phyloP scores from a whole-genome alignment of 2,329 filamentous ascomycete species.

The Torrubiella hemipterigena region DNA sequence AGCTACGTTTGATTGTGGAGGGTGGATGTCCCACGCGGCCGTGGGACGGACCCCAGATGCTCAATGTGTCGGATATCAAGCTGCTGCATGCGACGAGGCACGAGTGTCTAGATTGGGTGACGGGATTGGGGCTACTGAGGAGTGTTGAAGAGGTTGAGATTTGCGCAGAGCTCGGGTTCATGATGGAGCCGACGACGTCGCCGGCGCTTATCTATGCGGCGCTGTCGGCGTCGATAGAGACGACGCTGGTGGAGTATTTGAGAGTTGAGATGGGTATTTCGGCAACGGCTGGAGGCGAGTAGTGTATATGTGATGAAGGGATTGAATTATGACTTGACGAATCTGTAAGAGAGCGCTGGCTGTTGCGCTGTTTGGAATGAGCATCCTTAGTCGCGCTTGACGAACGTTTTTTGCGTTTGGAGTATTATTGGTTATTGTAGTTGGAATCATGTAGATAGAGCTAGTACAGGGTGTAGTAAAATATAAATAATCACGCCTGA shows the following conservation, averaged over 20 bases:
- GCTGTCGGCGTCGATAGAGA: constrained; percentile 48
- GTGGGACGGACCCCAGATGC: constrained; percentile 36
- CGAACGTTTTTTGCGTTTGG: too few relatives aligned
- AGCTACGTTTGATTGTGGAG: constrained; percentile 39
- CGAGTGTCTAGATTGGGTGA: constrained; percentile 45
- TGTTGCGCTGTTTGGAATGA: too few relatives aligned
- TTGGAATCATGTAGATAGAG: too few relatives aligned
- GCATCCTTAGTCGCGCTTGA: too few relatives aligned
- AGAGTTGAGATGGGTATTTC: constrained; percentile 4
- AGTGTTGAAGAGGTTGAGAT: constrained; percentile 39
- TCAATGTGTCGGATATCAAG: constrained; percentile 33
- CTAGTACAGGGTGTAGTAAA: too few relatives aligned
- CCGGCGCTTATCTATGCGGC: constrained; percentile 46
- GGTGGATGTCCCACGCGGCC: constrained; percentile 37
- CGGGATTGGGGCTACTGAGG: constrained; percentile 37
- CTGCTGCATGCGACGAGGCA: constrained; percentile 30
- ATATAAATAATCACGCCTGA: too few relatives aligned
- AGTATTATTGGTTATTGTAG: too few relatives aligned
- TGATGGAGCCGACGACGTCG: constrained; percentile 37
- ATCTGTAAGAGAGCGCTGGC: too few relatives aligned
- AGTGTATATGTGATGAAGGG: too few relatives aligned
- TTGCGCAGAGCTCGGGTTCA: constrained; percentile 38
- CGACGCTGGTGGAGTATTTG: constrained; percentile 37
- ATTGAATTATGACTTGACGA: constrained; percentile 1
- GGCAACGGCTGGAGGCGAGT: constrained; percentile 1